These are phyloP conservation scores for Colletotrichum incanum DNA, from an alignment of 2,329 filamentous ascomycete species.

Conservation along the genomic window DNA sequence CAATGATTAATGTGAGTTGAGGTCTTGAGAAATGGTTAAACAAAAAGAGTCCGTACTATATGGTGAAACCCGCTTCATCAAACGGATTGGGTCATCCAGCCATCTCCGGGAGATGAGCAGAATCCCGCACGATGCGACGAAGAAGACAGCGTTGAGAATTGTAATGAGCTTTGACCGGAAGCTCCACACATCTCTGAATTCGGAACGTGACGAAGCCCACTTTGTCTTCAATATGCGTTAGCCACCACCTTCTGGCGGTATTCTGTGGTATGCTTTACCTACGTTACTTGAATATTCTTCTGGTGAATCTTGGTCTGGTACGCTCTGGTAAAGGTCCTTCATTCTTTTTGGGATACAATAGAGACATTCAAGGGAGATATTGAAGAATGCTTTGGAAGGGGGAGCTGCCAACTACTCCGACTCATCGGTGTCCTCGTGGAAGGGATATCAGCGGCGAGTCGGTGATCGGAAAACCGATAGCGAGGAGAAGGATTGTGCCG, in stretches of 20 bases:
- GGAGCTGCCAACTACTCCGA: neutral
- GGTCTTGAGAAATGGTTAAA: fast-evolving
- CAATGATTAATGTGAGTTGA: neutral
- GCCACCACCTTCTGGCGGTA: neutral
- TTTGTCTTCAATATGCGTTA: neutral
- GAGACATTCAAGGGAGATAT: no score
- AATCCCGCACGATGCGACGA: slow-evolving; percentile 22
- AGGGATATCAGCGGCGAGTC: neutral
- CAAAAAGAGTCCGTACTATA: slow-evolving; percentile 16
- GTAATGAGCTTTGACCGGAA: slow-evolving; percentile 15
- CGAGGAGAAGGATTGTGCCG: slow-evolving; percentile 2
- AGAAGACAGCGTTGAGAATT: slow-evolving; percentile 16
- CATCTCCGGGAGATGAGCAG: slow-evolving; percentile 21
- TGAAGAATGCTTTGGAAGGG: neutral
- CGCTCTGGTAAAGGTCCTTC: slow-evolving; percentile 25
- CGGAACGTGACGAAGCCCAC: neutral
- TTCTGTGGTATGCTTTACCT: neutral
- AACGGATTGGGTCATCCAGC: slow-evolving; percentile 25
- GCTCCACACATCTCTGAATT: slow-evolving; percentile 1
- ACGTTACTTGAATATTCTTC: slow-evolving; percentile 16
- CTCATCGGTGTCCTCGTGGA: neutral
- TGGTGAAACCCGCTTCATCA: slow-evolving; percentile 36
- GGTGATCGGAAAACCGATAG: neutral
- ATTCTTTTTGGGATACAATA: neutral
- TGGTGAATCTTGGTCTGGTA: slow-evolving; percentile 1